phyloP scores from a whole-genome alignment of 495 filamentous ascomycete genomes.

The Glonium stellatum region DNA sequence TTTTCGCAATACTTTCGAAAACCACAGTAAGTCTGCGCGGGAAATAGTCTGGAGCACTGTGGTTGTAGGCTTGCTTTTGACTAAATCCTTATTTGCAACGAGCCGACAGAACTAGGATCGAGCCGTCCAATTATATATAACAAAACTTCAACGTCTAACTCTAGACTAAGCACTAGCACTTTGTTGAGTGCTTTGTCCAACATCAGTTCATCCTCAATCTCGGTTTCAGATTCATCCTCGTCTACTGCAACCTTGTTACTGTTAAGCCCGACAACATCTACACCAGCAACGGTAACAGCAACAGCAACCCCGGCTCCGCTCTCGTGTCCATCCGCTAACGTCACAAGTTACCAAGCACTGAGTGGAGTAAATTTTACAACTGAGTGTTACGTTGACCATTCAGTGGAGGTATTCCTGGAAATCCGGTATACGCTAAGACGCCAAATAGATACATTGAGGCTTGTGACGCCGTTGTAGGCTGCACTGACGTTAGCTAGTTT shows the following conservation, averaged over 20 bases:
- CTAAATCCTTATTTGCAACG: neutral
- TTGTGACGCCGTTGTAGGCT: neutral
- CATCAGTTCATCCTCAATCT: neutral
- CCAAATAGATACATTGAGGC: too few species aligned
- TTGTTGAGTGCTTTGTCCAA: too few species aligned
- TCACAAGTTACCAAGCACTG: too few species aligned
- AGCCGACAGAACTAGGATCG: neutral
- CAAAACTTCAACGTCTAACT: neutral
- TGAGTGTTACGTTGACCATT: too few species aligned
- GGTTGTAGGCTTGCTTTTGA: neutral
- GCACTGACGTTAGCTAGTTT: neutral
- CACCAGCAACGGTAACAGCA: neutral
- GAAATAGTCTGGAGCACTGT: conserved; percentile 6
- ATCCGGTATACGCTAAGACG: too few species aligned
- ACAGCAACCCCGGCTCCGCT: neutral
- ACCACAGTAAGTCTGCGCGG: too few species aligned
- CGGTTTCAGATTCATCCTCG: neutral
- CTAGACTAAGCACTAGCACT: too few species aligned
- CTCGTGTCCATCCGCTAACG: neutral
- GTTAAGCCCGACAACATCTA: neutral
- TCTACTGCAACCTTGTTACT: neutral
- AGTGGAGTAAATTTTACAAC: too few species aligned
- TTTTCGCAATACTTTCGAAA: too few species aligned
- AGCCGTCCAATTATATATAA: neutral
- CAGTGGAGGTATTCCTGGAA: too few species aligned